Base-by-base conservation (phyloP, 805 yeast genomes). In the Hemisphaericaspora nanyangensis region DNA sequence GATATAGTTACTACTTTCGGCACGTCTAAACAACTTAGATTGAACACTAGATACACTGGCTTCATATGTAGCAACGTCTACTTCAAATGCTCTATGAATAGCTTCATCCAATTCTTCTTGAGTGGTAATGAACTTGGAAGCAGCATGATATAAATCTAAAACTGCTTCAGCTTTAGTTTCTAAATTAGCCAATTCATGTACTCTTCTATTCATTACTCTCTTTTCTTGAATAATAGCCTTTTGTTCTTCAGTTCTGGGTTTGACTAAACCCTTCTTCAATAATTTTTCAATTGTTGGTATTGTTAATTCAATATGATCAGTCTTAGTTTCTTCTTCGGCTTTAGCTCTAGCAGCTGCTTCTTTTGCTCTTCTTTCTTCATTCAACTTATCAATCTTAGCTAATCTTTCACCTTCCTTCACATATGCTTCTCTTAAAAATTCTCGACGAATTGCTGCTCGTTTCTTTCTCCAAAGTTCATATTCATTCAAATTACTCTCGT, bases 211-310 rank as follows among this genome's bases (percentile, higher is more conserved):
- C 50, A 83, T 76, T 34, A 67, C 61, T 48, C 90, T 74, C 58
- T 84, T 85, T 51, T 77, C 72, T 22, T 60, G 50, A 47, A 86
- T 63, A 20, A 74, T 51, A 38, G 71, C 74, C 36, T 63, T 58
- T 61, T 90, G 95, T 52, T 81, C 93, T 17, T 65, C 69, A 0
- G 95, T 83, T 59, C 95, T 75, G 34, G 65, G 76, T 54, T 84
- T 74, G 70, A 90, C 76, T 44, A 88, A 63, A 12, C 91, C 85
- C 2, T 85, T 86, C 17, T 73, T 59, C 44, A 86, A 60, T 46
- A 79, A 71, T 28, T 74, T 70, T 51, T 83, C 88, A 41, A 89
- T 68, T 1, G 95, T 84, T 34, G 96, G 96, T 1, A 15, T n/a
- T 13, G 24, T 24, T 16, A 25, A 31, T 33, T 24, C 25, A 7